phyloP scores from a whole-genome alignment of 208 protist species.

The Leishmania tropica region DNA sequence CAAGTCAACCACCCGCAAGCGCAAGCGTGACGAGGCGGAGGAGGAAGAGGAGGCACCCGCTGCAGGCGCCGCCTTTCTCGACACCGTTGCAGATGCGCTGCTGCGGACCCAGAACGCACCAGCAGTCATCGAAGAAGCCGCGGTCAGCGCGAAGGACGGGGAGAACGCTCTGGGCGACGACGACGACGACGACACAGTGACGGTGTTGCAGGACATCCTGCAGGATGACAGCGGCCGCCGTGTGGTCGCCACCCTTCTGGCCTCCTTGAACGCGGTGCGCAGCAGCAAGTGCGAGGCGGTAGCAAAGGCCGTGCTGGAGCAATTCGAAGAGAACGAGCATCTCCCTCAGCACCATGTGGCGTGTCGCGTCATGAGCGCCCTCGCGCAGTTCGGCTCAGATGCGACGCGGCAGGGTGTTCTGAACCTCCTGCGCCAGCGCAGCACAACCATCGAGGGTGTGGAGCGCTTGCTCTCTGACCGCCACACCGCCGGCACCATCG shows the following conservation, averaged over 20 bases:
- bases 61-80: slow-evolving; percentile 29
- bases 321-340: slow-evolving; percentile 83
- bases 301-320: slow-evolving; percentile 58
- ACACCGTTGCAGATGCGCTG: slow-evolving; percentile 54
- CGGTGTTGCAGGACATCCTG: slow-evolving; percentile 77
- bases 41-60: slow-evolving; percentile 4
- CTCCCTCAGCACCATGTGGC: slow-evolving; percentile 82
- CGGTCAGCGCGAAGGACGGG: slow-evolving; percentile 25
- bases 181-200: slow-evolving; percentile 49
- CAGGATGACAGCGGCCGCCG: slow-evolving; percentile 80
- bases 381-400: slow-evolving; percentile 61
- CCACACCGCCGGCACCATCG: slow-evolving; percentile 77
- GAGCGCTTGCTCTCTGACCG: slow-evolving; percentile 65
- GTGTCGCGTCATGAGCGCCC: slow-evolving; percentile 81
- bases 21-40: slow-evolving; percentile 26
- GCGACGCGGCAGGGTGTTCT: slow-evolving; percentile 55
- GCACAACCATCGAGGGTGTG: slow-evolving; percentile 47
- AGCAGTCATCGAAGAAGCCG: slow-evolving; percentile 34
- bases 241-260: slow-evolving; percentile 73
- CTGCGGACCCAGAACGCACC: slow-evolving; percentile 50
- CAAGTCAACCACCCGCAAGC: slow-evolving; percentile 38
- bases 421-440: slow-evolving; percentile 68
- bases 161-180: slow-evolving; percentile 18
- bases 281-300: slow-evolving; percentile 44
- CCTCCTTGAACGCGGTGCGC: slow-evolving; percentile 40